Evolutionary conservation across 345 rosid genomes (phyloP).

Genomic region (Salix purpurea): DNA sequence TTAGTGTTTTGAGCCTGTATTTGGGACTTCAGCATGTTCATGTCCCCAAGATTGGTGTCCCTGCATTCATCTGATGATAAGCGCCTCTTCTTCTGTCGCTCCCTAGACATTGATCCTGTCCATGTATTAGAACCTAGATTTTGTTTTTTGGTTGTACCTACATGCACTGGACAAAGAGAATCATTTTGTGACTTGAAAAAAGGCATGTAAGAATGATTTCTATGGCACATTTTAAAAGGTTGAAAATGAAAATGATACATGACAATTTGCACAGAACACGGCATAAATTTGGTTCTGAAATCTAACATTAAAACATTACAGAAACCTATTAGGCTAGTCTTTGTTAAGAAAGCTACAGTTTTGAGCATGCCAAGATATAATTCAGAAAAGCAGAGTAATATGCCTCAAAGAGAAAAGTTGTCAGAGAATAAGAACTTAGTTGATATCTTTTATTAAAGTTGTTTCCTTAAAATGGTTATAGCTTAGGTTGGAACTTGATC

Average conservation of each 20-base stretch:
- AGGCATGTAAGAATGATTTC: not conserved
- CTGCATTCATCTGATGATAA: conserved; percentile 5
- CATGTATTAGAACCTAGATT: conserved; percentile 9
- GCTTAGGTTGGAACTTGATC: not conserved
- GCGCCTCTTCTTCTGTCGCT: conserved; percentile 19
- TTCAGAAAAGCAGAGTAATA: not conserved
- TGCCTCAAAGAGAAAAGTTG: not conserved
- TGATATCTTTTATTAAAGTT: not conserved
- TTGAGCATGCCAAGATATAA: not conserved
- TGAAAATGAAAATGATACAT: not conserved
- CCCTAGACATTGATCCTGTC: conserved; percentile 14
- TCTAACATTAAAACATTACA: not conserved
- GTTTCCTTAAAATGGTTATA: not conserved
- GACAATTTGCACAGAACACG: not conserved
- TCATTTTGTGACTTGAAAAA: not conserved
- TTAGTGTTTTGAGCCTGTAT: conserved; percentile 25
- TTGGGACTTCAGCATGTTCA: conserved; percentile 14
- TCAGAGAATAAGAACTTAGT: not conserved
- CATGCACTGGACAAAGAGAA: not conserved
- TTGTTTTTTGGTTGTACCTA: conserved; percentile 12
- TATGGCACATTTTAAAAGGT: not conserved
- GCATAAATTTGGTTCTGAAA: not conserved
- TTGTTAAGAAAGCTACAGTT: not conserved
- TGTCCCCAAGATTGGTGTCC: conserved; percentile 11
- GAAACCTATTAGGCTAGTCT: not conserved